Evolutionary conservation across 768 basidiomycete species (phyloP).

Genomic region (Auricularia cornea): DNA sequence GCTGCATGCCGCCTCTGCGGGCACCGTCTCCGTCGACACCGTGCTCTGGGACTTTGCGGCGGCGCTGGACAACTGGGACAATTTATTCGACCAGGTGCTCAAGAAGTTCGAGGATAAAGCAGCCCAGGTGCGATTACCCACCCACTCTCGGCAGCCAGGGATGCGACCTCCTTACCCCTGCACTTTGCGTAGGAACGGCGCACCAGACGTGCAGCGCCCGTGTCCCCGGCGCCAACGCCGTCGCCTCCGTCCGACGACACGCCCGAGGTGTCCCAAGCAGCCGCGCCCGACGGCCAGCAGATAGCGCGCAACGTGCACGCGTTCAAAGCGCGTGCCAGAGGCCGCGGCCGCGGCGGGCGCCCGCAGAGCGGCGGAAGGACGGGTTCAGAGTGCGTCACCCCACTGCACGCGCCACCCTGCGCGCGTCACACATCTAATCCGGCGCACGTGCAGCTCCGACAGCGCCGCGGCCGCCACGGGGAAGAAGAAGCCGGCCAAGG

Average conservation of each 20-base stretch:
- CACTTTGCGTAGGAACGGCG: slow-evolving; percentile 59
- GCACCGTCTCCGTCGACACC: slow-evolving; percentile 27
- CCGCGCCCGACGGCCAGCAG: slow-evolving; percentile 70
- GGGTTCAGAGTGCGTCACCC: slow-evolving; percentile 59
- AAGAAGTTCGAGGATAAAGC: slow-evolving; percentile 69
- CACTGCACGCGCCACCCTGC: background rate
- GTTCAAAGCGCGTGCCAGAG: slow-evolving; percentile 79
- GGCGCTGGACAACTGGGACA: slow-evolving; percentile 75
- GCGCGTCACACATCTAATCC: background rate
- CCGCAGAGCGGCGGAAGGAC: slow-evolving; percentile 37
- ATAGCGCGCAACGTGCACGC: slow-evolving; percentile 90
- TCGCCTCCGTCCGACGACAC: background rate
- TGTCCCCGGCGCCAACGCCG: background rate
- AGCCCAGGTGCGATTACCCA: slow-evolving; percentile 58
- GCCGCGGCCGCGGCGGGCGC: slow-evolving; percentile 47
- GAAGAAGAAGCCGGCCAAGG: slow-evolving; percentile 46
- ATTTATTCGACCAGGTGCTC: slow-evolving; percentile 66
- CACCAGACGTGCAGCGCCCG: slow-evolving; percentile 21
- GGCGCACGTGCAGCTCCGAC: slow-evolving; percentile 41
- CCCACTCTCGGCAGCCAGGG: no score
- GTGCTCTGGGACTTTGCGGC: slow-evolving; percentile 59
- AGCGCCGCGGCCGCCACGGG: slow-evolving; percentile 27
- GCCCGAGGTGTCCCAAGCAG: slow-evolving; percentile 4
- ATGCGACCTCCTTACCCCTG: no score
- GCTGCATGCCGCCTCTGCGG: slow-evolving; percentile 51